A percentile compares a stretch with the other conserved stretches of the same genome.
These are phyloP conservation scores for Pythium aphanidermatum DNA, from an alignment of 352 stramenopile species.

Conservation along the genomic window DNA sequence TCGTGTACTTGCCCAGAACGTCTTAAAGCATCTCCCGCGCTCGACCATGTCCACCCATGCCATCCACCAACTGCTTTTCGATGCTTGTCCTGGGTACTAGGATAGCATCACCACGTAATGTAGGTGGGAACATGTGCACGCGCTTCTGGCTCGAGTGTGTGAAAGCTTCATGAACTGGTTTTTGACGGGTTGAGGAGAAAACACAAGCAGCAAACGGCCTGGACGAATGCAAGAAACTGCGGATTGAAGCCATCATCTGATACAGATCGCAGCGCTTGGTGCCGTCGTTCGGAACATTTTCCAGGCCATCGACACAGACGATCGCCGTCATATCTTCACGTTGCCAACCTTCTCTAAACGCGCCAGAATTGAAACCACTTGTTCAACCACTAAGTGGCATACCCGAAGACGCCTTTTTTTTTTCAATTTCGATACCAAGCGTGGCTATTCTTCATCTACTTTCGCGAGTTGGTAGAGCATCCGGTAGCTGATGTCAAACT, in stretches of 20 bases:
- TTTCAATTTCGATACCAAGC: neutral
- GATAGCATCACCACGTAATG: conserved; percentile 7
- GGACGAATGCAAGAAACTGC: conserved; percentile 14
- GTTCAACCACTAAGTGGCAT: neutral
- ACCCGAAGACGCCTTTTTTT: neutral
- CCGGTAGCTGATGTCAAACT: conserved; percentile 19
- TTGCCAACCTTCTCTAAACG: conserved; percentile 11
- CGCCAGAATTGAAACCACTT: conserved; percentile 3
- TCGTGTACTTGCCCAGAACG: neutral
- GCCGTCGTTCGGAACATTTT: conserved; percentile 15
- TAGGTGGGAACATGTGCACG: conserved; percentile 1
- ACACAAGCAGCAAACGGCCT: conserved; percentile 11
- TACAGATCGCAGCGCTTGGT: conserved; percentile 5
- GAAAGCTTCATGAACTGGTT: neutral
- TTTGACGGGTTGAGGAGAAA: conserved; percentile 11
- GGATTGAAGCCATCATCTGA: conserved; percentile 6
- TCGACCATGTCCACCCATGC: conserved; percentile 22
- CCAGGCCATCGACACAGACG: conserved; percentile 22
- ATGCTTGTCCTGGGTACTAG: conserved; percentile 6
- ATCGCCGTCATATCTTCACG: conserved; percentile 23
- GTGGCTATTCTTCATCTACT: neutral
- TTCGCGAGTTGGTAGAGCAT: conserved; percentile 25
- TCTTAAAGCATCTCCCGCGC: conserved; percentile 13
- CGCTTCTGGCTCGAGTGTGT: neutral
- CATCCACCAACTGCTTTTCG: conserved; percentile 22